Base-by-base conservation (phyloP, 1,284 basidiomycete species). In the Tetrapyrgos nigripes region DNA sequence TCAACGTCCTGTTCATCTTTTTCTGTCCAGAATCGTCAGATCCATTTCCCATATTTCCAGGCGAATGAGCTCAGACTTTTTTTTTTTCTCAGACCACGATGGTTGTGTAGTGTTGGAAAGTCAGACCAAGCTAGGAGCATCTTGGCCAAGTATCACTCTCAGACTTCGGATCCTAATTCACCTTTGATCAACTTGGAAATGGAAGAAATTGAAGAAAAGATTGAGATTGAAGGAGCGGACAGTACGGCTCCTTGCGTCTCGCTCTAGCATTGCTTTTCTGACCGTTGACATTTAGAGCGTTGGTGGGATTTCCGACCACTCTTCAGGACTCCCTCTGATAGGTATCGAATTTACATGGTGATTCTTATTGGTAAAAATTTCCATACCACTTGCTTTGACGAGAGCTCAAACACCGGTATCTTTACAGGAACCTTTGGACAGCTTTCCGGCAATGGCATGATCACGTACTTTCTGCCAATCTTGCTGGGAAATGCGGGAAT, bases 261-360 rank as follows among this genome's bases (percentile, higher is more conserved):
- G n/a, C n/a, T 33, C 31, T 33, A 26, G 26, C 23, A 40, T 23
- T n/a, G 50, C n/a, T 29, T 24, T 17, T 14, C 23, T 33, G 26
- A n/a, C 27, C 14, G 27, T 11, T 57, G n/a, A 49, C 57, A 10
- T 40, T 13, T 54, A 82, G 80, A 81, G 60, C 66, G 65, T 19
- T 84, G 78, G 76, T 86, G 83, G 83, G 83, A 86, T 65, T 84
- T 83, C 73, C 70, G 82, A 24, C 76, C 80, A 3, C 62, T 86
- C 26, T 82, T 86, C 72, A 73, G 69, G 45, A 81, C 74, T 29
- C 68, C 68, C 9, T 73, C 75, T 6, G 77, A 79, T 64, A 73
- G 83, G 19, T 81, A 81, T 67, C 74, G 83, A n/a, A 74, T 78
- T 23, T 76, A 74, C 53, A 79, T 85, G 75, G 79, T 83, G 49